Evolutionary conservation across 257 asterid species (phyloP).

Genomic region (Sherardia arvensis): DNA sequence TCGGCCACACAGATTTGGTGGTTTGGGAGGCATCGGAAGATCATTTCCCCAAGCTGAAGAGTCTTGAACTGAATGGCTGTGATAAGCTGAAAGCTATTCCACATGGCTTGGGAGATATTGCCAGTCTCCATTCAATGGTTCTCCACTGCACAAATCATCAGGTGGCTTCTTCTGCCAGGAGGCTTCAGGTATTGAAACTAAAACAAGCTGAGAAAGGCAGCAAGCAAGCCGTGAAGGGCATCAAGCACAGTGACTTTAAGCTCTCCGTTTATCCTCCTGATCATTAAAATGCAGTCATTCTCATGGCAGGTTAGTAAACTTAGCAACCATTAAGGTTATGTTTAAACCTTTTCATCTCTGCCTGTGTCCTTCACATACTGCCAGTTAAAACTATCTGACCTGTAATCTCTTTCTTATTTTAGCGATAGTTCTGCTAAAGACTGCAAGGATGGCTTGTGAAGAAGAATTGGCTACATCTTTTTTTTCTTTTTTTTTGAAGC

Average conservation of each 20-base stretch:
- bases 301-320: no score
- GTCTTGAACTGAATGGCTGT: conserved; percentile 12
- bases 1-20: conserved; percentile 2
- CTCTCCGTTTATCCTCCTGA: conserved; percentile 16
- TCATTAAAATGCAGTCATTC: not conserved
- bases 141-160: conserved; percentile 1
- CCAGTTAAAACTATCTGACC: no score
- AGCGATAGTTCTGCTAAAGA: no score
- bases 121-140: not conserved
- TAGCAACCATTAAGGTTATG: no score
- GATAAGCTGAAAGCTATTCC: conserved; percentile 14
- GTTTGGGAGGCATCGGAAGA: not conserved
- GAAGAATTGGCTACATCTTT: no score
- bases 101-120: not conserved
- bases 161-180: not conserved
- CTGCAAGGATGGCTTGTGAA: no score
- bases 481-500: no score
- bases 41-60: conserved; percentile 1
- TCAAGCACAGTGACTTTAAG: not conserved
- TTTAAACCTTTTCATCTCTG: no score
- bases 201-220: not conserved
- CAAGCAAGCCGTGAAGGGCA: not conserved
- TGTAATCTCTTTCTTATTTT: no score
- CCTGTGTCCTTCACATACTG: no score
- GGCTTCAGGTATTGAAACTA: not conserved